Conservation (phyloP, 768 basidiomycete genomes). For the Baorangia bicolor region DNA sequence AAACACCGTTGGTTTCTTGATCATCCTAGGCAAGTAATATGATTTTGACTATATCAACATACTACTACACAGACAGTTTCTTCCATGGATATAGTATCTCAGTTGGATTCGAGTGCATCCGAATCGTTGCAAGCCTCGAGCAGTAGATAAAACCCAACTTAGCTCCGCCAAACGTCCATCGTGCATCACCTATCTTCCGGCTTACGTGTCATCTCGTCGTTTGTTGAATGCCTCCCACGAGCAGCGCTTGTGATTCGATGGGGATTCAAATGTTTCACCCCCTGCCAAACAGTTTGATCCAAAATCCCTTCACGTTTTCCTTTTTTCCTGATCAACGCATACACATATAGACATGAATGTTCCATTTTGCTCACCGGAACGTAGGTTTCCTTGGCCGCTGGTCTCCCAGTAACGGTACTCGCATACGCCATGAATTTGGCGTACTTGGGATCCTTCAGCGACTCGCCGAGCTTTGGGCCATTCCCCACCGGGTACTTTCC, state of each 20-base stretch:
- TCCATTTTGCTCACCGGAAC: slow-evolving; percentile 40
- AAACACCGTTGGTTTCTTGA: too few relatives aligned
- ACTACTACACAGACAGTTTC: too few relatives aligned
- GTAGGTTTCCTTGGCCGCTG: slow-evolving; percentile 53
- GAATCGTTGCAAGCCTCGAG: neutral
- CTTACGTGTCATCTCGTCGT: too few relatives aligned
- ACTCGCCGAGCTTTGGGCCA: slow-evolving; percentile 43
- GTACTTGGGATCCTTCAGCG: slow-evolving; percentile 43
- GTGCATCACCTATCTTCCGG: too few relatives aligned
- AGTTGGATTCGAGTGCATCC: neutral
- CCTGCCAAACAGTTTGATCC: neutral
- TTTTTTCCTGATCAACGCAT: neutral
- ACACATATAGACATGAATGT: neutral
- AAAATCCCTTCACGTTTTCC: neutral
- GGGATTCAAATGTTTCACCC: neutral
- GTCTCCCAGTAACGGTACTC: slow-evolving; percentile 44
- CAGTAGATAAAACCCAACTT: too few relatives aligned
- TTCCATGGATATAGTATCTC: too few relatives aligned
- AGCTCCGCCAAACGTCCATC: too few relatives aligned
- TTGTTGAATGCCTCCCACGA: neutral
- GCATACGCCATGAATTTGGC: slow-evolving; percentile 48
- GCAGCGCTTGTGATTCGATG: neutral
- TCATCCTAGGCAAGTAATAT: too few relatives aligned
- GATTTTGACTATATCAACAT: too few relatives aligned
- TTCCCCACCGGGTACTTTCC: slow-evolving; percentile 49